Evolutionary conservation across 257 asterid genomes (phyloP), one percentile per base, ranked within the genome.

Genomic region (Datura wrightii): DNA sequence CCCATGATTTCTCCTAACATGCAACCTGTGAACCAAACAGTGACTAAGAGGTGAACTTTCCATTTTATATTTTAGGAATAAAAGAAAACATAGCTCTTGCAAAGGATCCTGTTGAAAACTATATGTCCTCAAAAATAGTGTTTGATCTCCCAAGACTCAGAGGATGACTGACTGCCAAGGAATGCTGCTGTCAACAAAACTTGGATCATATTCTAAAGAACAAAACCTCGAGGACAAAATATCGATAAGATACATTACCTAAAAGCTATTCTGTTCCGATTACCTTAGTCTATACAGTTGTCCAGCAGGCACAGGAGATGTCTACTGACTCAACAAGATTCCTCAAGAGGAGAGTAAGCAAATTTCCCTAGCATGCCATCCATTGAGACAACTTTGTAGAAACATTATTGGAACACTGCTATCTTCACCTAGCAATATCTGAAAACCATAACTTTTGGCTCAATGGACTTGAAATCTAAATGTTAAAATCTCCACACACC

Each of bases 231-330:
- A 52, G 63, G 31, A 15, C 63, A 34, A 78, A 50, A 78, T 52
- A 78, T 48, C 31, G 46, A 78, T 52, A 78, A 52, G 52, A 52
- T 13, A 39, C 46, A 4, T 78, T 34, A 24, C 63, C 63, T 34
- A 13, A 52, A 53, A 78, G 82, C 63, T 78, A 34, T 34, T 50
- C 63, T 52, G 31, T 42, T 42, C 55, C 55, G 10, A 71, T 71
- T 71, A 71, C 10, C 44, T 71, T 53, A 52, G 82, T 52, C 82
- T 78, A 52, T 78, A 78, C 82, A 78, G 48, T 78, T 34, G 82
- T 78, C 31, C 58, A 78, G 24, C 31, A 52, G 63, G 63, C 48
- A 78, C 5, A 13, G 31, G 15, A 78, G 63, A 52, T 78, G 82
- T 52, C 82, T 34, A 52, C 31, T 24, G 46, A 13, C 82, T 78